These are phyloP conservation scores for Penicillium tannophilum DNA, from an alignment of 495 filamentous ascomycete species.

Conservation along the genomic window DNA sequence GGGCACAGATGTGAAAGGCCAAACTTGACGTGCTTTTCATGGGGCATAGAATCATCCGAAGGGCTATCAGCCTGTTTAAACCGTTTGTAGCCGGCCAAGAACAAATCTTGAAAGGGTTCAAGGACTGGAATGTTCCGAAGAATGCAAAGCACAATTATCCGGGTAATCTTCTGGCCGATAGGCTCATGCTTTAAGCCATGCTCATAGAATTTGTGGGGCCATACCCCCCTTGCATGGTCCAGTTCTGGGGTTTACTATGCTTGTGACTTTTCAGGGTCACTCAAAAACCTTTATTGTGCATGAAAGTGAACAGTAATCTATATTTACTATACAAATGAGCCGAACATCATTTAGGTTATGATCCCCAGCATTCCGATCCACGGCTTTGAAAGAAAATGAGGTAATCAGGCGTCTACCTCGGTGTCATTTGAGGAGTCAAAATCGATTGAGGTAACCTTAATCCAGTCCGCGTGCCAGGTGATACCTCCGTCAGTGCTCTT, in stretches of 20 bases:
- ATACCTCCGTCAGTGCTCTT: slow-evolving; percentile 21
- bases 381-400: background rate
- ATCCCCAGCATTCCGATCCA: background rate
- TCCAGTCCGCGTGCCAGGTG: slow-evolving; percentile 20
- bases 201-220: background rate
- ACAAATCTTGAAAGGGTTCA: slow-evolving; percentile 7
- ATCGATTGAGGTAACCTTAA: slow-evolving; percentile 13
- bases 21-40: slow-evolving; percentile 23
- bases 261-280: background rate
- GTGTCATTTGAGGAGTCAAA: slow-evolving; percentile 7
- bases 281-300: background rate
- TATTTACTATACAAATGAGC: background rate
- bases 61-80: slow-evolving; percentile 4
- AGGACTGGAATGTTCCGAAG: slow-evolving; percentile 16
- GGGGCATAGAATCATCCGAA: slow-evolving; percentile 21
- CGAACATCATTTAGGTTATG: background rate
- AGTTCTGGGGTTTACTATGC: background rate
- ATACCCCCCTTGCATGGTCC: background rate
- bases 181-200: slow-evolving; percentile 1
- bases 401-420: background rate
- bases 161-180: slow-evolving; percentile 3
- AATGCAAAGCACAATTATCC: background rate
- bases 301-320: background rate
- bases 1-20: background rate
- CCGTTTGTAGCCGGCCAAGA: slow-evolving; percentile 11